phyloP scores from a whole-genome alignment of 129 eudicot genomes.

The Pulicaria dysenterica region DNA sequence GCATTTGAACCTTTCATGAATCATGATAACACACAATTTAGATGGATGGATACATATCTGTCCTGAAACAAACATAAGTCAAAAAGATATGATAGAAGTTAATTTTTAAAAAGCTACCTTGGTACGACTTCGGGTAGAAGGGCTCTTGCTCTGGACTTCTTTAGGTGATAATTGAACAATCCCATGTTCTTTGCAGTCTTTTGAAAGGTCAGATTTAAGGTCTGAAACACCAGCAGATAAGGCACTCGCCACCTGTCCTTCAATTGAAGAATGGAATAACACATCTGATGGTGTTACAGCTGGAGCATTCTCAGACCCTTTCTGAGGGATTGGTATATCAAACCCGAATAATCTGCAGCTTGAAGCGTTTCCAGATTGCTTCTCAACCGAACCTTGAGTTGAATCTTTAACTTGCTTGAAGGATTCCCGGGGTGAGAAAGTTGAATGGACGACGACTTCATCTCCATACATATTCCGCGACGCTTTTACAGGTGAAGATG shows the following conservation, averaged over 20 bases:
- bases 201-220: constrained; percentile 54
- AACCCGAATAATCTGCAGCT: constrained; percentile 82
- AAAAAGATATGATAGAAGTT: too few relatives aligned
- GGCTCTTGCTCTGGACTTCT: constrained; percentile 70
- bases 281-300: constrained; percentile 31
- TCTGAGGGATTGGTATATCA: constrained; percentile 50
- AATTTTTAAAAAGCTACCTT: constrained; percentile 47
- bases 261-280: constrained; percentile 28
- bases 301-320: constrained; percentile 29
- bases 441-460: constrained; percentile 45
- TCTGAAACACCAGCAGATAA: constrained; percentile 49
- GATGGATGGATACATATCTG: background rate
- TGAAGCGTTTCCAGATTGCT: constrained; percentile 42
- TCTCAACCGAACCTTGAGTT: constrained; percentile 23
- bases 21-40: constrained; percentile 8
- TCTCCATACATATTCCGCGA: constrained; percentile 42
- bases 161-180: constrained; percentile 51
- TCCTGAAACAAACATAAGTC: too few relatives aligned
- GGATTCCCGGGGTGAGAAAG: constrained; percentile 43
- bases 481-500: constrained; percentile 44
- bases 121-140: constrained; percentile 80
- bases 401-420: constrained; percentile 34
- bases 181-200: constrained; percentile 57
- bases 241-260: constrained; percentile 42
- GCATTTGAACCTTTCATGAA: constrained; percentile 83